A percentile compares a stretch with the other conserved stretches of the same genome.
phyloP scores from a whole-genome alignment of 805 yeast species.

The Metschnikowia lunata region DNA sequence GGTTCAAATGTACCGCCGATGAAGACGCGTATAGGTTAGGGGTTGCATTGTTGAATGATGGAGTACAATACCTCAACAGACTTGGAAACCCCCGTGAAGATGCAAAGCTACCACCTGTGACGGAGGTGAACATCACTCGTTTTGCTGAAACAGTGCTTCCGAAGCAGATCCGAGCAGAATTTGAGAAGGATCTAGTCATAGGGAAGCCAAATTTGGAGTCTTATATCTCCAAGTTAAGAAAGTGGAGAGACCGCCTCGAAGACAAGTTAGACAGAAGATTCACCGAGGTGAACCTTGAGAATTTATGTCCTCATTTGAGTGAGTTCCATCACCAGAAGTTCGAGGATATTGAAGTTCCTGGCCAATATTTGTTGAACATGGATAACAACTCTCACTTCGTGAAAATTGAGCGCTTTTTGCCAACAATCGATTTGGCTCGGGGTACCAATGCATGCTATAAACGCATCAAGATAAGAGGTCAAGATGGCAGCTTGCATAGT shows the following conservation, averaged over 20 bases:
- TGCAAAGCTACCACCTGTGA: slow-evolving; percentile 82
- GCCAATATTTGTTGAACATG: slow-evolving; percentile 85
- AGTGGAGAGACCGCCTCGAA: slow-evolving; percentile 91
- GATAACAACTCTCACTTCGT: slow-evolving; percentile 88
- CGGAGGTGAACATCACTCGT: slow-evolving; percentile 80
- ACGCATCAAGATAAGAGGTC: slow-evolving; percentile 84
- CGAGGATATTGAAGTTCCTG: slow-evolving; percentile 96
- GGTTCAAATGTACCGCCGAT: slow-evolving; percentile 90
- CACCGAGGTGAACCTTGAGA: slow-evolving; percentile 74
- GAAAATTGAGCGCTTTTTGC: slow-evolving; percentile 89
- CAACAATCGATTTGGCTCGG: slow-evolving; percentile 81
- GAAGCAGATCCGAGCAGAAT: slow-evolving; percentile 80
- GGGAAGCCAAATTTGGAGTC: slow-evolving; percentile 86
- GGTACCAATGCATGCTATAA: slow-evolving; percentile 89
- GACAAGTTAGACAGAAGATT: slow-evolving; percentile 86
- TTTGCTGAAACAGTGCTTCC: slow-evolving; percentile 94
- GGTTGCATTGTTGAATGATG: slow-evolving; percentile 89
- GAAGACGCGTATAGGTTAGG: slow-evolving; percentile 95
- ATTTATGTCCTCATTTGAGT: slow-evolving; percentile 89
- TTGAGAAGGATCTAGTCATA: slow-evolving; percentile 84
- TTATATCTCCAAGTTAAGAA: slow-evolving; percentile 75
- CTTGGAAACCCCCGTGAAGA: slow-evolving; percentile 83
- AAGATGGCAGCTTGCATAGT: slow-evolving; percentile 86
- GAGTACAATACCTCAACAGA: slow-evolving; percentile 83
- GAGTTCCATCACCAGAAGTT: slow-evolving; percentile 98